Conservation (phyloP, 2,329 filamentous ascomycete genomes). For the Trichoderma simmonsii region DNA sequence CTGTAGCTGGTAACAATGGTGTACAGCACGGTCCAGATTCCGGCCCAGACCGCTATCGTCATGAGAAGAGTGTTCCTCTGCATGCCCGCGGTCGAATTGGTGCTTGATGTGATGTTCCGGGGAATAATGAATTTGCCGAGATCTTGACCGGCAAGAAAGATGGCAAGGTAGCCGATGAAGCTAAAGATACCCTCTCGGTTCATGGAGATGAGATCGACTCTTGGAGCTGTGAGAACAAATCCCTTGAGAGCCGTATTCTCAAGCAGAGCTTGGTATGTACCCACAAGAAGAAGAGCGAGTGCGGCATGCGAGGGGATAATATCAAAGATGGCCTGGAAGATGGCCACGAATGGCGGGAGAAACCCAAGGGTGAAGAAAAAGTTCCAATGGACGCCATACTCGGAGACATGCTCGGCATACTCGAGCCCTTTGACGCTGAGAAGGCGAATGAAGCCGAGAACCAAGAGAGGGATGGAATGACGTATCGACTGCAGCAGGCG, state of each 20-base stretch:
- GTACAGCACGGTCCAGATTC: conserved; percentile 69
- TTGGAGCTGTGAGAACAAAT: conserved; percentile 78
- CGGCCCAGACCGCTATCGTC: conserved; percentile 62
- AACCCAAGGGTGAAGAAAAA: conserved; percentile 97
- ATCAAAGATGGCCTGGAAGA: conserved; percentile 70
- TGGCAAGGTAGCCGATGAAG: conserved; percentile 88
- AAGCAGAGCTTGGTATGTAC: conserved; percentile 70
- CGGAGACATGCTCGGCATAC: conserved; percentile 94
- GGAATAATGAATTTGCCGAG: conserved; percentile 78
- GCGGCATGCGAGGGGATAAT: conserved; percentile 73
- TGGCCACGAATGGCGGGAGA: conserved; percentile 81
- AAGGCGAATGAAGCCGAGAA: conserved; percentile 76
- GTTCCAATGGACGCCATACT: conserved; percentile 99
- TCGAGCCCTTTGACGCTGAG: conserved; percentile 90
- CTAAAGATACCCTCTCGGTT: conserved; percentile 97
- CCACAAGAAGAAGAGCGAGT: conserved; percentile 66
- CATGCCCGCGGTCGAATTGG: conserved; percentile 40
- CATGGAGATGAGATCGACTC: conserved; percentile 75
- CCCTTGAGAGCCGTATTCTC: conserved; percentile 75
- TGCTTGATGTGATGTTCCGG: conserved; percentile 45
- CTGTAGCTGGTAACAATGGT: conserved; percentile 62
- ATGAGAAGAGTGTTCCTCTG: conserved; percentile 59
- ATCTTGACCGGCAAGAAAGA: conserved; percentile 87
- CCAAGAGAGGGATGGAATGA: conserved; percentile 78
- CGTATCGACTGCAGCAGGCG: conserved; percentile 67